phyloP scores from a whole-genome alignment of 108 stramenopile species.

The Conticribra weissflogii region DNA sequence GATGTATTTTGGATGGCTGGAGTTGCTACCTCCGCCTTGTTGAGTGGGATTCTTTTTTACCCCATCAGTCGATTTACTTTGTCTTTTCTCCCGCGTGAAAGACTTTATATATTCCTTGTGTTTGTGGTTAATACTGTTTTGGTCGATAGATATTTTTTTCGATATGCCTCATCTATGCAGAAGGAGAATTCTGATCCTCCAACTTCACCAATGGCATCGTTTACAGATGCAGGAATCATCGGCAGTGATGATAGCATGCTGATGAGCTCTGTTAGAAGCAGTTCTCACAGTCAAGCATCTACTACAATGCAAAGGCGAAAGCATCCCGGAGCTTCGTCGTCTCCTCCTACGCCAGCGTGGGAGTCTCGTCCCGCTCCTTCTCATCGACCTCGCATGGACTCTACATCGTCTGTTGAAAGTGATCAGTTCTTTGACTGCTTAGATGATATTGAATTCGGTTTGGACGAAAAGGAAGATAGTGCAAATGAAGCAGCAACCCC shows the following conservation, averaged over 20 bases:
- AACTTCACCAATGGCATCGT: conserved; percentile 2
- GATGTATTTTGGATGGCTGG: conserved; percentile 25
- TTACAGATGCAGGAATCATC: conserved; percentile 12
- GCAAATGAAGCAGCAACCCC: neutral
- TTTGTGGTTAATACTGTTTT: neutral
- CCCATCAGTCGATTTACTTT: conserved; percentile 12
- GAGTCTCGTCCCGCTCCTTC: neutral
- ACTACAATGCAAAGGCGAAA: conserved; percentile 18
- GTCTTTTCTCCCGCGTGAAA: conserved; percentile 11
- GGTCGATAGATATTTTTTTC: conserved; percentile 8
- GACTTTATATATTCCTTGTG: conserved; percentile 4
- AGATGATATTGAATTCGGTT: conserved; percentile 34
- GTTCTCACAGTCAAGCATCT: conserved; percentile 4
- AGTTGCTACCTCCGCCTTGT: conserved; percentile 11
- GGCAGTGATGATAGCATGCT: neutral
- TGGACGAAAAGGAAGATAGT: conserved; percentile 2
- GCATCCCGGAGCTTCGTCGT: neutral
- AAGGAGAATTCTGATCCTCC: neutral
- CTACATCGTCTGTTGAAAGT: conserved; percentile 16
- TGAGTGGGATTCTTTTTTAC: conserved; percentile 29
- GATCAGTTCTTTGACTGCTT: conserved; percentile 42
- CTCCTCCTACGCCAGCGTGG: neutral
- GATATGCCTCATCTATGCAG: neutral
- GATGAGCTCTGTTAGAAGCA: conserved; percentile 4
- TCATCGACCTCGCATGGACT: conserved; percentile 19